Base-by-base conservation (phyloP, 257 asterid genomes). In the Thymus quinquecostatus region DNA sequence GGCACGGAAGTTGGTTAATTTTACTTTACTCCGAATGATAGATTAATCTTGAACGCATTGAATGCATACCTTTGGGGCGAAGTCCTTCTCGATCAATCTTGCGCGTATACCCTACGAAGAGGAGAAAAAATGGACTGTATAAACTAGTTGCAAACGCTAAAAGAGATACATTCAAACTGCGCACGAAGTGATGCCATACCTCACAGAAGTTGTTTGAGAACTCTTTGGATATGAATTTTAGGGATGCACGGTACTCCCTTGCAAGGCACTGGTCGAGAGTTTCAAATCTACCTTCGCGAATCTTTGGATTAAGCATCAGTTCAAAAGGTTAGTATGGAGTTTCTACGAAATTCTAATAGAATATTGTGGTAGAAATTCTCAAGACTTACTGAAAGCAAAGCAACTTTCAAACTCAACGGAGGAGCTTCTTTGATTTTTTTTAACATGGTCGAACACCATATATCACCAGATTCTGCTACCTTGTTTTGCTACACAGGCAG, bases 261-360 rank as follows among this genome's bases (percentile, higher is more conserved):
- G 84, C 81, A 72, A 95, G 88, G 76, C 99, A 95, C 74, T 84
- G 95, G 75, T 95, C 98, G 32, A 95, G 95, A 55, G 98, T 87
- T 79, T 86, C 92, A 77, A 92, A 95, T 73, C 99, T 89, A 64
- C 98, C 98, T 83, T 88, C 97, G 62, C 98, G 87, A 47, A 94
- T 88, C 99, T 94, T 60, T 33, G 43, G 64, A 75, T 79, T 66
- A 61, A 49, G 67, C 69, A 79, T 48, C 67, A 64, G 60, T 61
- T 56, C 30, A 43, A 59, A 53, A 28, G 59, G 57, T 61, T 29
- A 71, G 49, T 60, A 4, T 33, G 47, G 32, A 55, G 63, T 41
- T 8, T n/a, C 40, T 51, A 38, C 38, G 44, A 30, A 53, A 65
- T 44, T 8, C 10, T 58, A 59, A 60, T 27, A 55, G 63, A 68